These are phyloP conservation scores for Syzygium aromaticum DNA, from an alignment of 345 rosid genomes.

Conservation along the genomic window DNA sequence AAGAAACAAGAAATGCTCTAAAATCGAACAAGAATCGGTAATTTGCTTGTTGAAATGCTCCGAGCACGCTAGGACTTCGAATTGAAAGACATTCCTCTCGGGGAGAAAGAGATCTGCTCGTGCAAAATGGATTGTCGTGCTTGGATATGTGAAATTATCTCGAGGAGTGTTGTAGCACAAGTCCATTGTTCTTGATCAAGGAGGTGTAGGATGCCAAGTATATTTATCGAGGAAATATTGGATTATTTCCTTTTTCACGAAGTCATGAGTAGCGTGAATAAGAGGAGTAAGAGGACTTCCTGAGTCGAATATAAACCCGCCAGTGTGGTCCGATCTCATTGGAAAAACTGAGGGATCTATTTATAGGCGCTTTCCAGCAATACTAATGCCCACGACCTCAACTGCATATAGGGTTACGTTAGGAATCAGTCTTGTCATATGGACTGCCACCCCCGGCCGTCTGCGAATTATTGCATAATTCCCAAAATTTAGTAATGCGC, in stretches of 20 bases:
- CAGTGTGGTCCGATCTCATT: background rate
- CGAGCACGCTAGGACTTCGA: background rate
- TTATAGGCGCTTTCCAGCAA: background rate
- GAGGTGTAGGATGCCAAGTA: too few species aligned
- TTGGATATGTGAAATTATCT: background rate
- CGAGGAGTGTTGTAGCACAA: too few species aligned
- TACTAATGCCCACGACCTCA: background rate
- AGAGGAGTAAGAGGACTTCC: background rate
- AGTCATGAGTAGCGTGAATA: background rate
- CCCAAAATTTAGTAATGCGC: background rate
- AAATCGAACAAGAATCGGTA: background rate
- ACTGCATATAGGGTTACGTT: background rate
- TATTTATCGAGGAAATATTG: background rate
- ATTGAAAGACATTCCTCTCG: background rate
- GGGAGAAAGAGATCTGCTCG: background rate
- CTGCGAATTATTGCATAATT: background rate
- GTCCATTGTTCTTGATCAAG: too few species aligned
- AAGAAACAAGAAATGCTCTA: background rate
- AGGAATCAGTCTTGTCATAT: background rate
- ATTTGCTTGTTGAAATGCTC: background rate
- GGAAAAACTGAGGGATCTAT: background rate
- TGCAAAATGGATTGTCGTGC: background rate
- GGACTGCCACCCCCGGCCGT: background rate
- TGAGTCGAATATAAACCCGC: background rate
- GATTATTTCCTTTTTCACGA: too few species aligned